Percentiles rank a stretch among this genome's conserved stretches.
phyloP scores from a whole-genome alignment of 2,329 filamentous ascomycete species.

The Phaeophleospora eucalypticola region DNA sequence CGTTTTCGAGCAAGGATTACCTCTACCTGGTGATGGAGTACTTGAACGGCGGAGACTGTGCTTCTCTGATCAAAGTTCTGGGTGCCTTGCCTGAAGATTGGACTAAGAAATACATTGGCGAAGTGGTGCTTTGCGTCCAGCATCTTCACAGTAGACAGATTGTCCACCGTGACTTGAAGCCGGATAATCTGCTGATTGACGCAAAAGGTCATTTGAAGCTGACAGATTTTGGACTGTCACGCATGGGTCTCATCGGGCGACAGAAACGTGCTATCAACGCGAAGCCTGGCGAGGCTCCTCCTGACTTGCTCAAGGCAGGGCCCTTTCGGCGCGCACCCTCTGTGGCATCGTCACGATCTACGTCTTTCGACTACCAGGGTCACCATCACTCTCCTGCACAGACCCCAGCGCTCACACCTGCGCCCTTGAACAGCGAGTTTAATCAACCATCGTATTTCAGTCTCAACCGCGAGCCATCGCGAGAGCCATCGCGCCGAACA shows the following conservation, averaged over 20 bases:
- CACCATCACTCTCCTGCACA: slow-evolving; percentile 69
- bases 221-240: slow-evolving; percentile 93
- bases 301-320: slow-evolving; percentile 87
- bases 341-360: slow-evolving; percentile 82
- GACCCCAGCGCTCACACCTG: slow-evolving; percentile 84
- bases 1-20: slow-evolving; percentile 98
- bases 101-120: slow-evolving; percentile 95
- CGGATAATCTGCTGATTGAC: slow-evolving; percentile 94
- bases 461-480: slow-evolving; percentile 56
- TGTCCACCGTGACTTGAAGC: slow-evolving; percentile 94
- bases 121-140: slow-evolving; percentile 94
- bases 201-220: slow-evolving; percentile 94
- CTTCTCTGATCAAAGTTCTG: slow-evolving; percentile 90
- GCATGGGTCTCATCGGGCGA: slow-evolving; percentile 93
- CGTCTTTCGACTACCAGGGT: slow-evolving; percentile 84
- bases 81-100: slow-evolving; percentile 92
- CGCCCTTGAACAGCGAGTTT: slow-evolving; percentile 59
- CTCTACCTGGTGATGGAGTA: slow-evolving; percentile 99
- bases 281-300: slow-evolving; percentile 74
- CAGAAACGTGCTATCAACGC: slow-evolving; percentile 88
- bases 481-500: slow-evolving; percentile 60
- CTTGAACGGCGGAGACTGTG: slow-evolving; percentile 93
- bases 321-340: slow-evolving; percentile 84
- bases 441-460: slow-evolving; percentile 92
- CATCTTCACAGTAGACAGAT: slow-evolving; percentile 92